Percentiles rank a stretch among this genome's conserved stretches.
phyloP scores from a whole-genome alignment of 352 stramenopile species.

The Nothophytophthora sp. region DNA sequence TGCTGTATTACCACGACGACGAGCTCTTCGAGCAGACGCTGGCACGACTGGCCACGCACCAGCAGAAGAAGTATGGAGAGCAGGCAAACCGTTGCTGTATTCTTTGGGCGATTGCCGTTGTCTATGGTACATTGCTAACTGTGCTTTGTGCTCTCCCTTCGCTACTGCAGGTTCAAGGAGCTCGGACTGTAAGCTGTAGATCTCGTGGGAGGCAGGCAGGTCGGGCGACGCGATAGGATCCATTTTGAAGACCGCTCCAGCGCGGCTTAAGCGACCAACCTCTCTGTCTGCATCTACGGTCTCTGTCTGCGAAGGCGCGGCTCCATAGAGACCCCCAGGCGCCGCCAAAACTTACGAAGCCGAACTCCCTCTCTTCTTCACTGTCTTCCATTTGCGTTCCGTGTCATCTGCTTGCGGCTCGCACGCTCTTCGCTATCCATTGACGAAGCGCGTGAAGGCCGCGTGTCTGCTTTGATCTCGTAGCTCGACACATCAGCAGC shows the following conservation, averaged over 20 bases:
- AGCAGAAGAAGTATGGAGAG: conserved; percentile 58
- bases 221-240: not conserved
- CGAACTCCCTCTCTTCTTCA: conserved; percentile 4
- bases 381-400: conserved; percentile 6
- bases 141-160: conserved; percentile 8
- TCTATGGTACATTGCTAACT: conserved; percentile 24
- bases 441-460: too few species aligned
- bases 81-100: conserved; percentile 11
- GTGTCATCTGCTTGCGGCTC: too few species aligned
- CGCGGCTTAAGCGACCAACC: conserved; percentile 8
- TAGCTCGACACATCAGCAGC: not conserved
- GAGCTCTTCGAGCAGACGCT: conserved; percentile 61
- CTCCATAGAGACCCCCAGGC: conserved; percentile 6
- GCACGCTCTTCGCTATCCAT: too few species aligned
- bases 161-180: conserved; percentile 42
- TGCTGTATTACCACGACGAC: conserved; percentile 84
- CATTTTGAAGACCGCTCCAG: conserved; percentile 9
- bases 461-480: too few species aligned
- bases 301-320: conserved; percentile 3
- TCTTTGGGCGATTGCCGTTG: conserved; percentile 11
- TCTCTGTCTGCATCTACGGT: conserved; percentile 5
- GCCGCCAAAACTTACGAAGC: conserved; percentile 17
- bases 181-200: conserved; percentile 48
- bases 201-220: not conserved
- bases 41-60: conserved; percentile 57